Percentiles rank a stretch among this genome's conserved stretches.
Conservation (phyloP, 768 basidiomycete species). For the Crepidotus variabilis region DNA sequence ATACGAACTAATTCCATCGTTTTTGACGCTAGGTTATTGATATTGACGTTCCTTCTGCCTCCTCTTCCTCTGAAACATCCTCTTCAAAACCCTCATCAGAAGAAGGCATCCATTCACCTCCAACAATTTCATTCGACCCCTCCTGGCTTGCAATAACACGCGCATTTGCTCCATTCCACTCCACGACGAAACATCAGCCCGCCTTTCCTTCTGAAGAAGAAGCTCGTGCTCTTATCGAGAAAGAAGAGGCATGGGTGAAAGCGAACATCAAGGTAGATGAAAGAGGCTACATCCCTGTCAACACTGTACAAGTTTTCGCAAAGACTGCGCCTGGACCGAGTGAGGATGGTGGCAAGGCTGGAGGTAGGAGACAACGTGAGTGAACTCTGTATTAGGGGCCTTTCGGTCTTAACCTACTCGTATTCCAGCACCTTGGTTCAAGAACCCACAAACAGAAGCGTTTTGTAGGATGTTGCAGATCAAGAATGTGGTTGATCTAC, state of each 20-base stretch:
- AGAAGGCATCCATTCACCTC: not conserved
- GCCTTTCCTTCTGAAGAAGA: slow-evolving; percentile 58
- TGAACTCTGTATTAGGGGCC: slow-evolving; percentile 12
- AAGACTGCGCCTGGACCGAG: slow-evolving; percentile 59
- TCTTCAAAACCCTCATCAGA: no score
- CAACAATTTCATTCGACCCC: slow-evolving; percentile 67
- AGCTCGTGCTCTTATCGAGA: slow-evolving; percentile 49
- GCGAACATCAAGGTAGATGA: slow-evolving; percentile 43
- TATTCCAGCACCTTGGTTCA: slow-evolving; percentile 64
- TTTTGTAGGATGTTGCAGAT: slow-evolving; percentile 80
- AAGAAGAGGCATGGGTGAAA: slow-evolving; percentile 66
- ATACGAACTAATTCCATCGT: not conserved
- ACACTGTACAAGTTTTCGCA: slow-evolving; percentile 62
- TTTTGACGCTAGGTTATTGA: slow-evolving; percentile 59
- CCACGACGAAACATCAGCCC: slow-evolving; percentile 42
- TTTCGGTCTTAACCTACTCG: slow-evolving; percentile 16
- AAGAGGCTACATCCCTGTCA: slow-evolving; percentile 35
- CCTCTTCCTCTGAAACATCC: not conserved
- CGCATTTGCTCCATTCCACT: slow-evolving; percentile 79
- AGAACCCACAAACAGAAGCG: slow-evolving; percentile 87
- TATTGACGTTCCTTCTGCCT: slow-evolving; percentile 24
- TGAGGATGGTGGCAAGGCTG: slow-evolving; percentile 27
- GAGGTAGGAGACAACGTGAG: slow-evolving; percentile 30
- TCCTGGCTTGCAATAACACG: slow-evolving; percentile 94
- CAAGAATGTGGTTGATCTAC: slow-evolving; percentile 57